These are phyloP conservation scores for Malania oleifera DNA, from an alignment of 164 flowering plant species.

Conservation along the genomic window DNA sequence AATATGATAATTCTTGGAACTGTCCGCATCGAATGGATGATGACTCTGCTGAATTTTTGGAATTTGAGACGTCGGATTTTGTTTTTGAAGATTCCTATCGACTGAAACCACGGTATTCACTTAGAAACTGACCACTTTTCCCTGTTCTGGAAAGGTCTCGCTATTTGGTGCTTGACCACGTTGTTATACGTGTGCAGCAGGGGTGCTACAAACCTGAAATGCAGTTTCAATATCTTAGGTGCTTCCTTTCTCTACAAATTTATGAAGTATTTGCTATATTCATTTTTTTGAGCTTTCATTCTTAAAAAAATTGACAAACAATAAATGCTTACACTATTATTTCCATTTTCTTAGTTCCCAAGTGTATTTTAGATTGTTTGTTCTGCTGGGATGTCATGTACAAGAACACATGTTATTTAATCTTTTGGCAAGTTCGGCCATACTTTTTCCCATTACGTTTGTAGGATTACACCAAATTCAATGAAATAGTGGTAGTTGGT, in stretches of 20 bases:
- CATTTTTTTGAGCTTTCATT: background rate
- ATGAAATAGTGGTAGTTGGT: too few relatives aligned
- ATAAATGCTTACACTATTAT: too few relatives aligned
- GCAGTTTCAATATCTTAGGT: constrained; percentile 29
- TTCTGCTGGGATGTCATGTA: too few relatives aligned
- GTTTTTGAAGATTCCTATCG: constrained; percentile 21
- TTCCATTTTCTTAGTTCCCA: too few relatives aligned
- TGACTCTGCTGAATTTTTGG: constrained; percentile 17
- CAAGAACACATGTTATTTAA: too few relatives aligned
- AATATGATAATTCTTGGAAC: constrained; percentile 18
- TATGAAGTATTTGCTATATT: background rate
- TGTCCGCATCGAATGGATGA: constrained; percentile 21
- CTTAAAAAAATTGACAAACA: background rate
- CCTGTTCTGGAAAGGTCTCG: constrained; percentile 1
- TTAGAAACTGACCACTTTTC: background rate
- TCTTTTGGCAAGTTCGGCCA: too few relatives aligned
- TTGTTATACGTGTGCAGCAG: constrained; percentile 21
- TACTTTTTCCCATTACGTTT: too few relatives aligned
- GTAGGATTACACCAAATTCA: too few relatives aligned
- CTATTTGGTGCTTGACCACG: constrained; percentile 4
- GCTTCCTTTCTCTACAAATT: background rate
- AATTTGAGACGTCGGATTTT: constrained; percentile 17
- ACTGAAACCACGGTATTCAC: constrained; percentile 29
- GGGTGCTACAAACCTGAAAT: constrained; percentile 10
- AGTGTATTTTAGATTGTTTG: too few relatives aligned